These are phyloP conservation scores for Colletotrichum orbiculare DNA, from an alignment of 2,329 filamentous ascomycete species.

Conservation along the genomic window DNA sequence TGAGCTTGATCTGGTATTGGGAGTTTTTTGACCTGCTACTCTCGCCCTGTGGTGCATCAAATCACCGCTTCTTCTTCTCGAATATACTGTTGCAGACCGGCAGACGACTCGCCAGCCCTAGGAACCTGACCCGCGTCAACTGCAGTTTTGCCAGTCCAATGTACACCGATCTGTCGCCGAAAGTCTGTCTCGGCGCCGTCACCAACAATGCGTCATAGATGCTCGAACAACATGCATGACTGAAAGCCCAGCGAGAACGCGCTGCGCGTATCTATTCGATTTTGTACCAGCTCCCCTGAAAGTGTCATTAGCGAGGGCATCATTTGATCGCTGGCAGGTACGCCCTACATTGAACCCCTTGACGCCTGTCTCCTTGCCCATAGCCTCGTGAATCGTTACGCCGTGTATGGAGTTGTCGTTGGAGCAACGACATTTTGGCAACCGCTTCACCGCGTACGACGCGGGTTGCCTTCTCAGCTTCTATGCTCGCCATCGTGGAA, in stretches of 20 bases:
- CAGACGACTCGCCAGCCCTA: no score
- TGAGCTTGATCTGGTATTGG: no score
- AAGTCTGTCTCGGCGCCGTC: no score
- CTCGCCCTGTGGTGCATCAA: no score
- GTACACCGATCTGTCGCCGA: no score
- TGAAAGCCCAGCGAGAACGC: slow-evolving; percentile 30
- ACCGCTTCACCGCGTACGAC: not conserved
- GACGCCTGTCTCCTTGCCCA: slow-evolving; percentile 35
- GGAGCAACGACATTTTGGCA: not conserved
- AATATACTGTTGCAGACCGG: no score
- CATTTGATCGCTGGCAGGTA: slow-evolving; percentile 29
- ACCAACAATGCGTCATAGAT: no score
- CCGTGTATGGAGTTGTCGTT: slow-evolving; percentile 19
- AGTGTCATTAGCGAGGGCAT: slow-evolving; percentile 34
- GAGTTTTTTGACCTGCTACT: no score
- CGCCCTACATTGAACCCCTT: slow-evolving; percentile 32
- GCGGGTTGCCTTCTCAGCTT: slow-evolving; percentile 4
- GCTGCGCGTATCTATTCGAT: slow-evolving; percentile 38
- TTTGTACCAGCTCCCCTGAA: slow-evolving; percentile 36
- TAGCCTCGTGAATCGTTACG: slow-evolving; percentile 35
- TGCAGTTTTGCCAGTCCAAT: no score
- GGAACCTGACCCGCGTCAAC: no score
- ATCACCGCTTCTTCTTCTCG: no score
- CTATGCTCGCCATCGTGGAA: not conserved
- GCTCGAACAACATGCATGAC: not conserved